These are phyloP conservation scores for Fraxinus excelsior DNA, from an alignment of 257 asterid species.

Conservation along the genomic window DNA sequence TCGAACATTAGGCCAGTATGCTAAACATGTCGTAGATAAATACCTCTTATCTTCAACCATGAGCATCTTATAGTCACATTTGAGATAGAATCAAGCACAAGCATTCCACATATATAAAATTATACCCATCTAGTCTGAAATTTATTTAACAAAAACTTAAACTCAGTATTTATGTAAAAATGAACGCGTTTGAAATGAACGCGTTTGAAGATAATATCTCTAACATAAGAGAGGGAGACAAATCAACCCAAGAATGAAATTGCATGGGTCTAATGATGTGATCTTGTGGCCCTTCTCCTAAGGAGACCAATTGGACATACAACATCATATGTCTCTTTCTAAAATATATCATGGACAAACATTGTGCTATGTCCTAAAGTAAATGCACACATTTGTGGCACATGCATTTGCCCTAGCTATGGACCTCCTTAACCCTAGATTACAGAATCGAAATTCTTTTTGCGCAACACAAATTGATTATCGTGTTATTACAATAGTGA, in stretches of 20 bases:
- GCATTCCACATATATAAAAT: not conserved
- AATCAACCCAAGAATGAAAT: constrained; percentile 15
- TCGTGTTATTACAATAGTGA: not conserved
- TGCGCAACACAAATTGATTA: not conserved
- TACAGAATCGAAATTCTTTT: constrained; percentile 8
- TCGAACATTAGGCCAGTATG: not conserved
- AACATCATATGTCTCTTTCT: constrained; percentile 45
- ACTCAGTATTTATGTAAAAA: too few relatives aligned
- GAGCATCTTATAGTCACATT: not conserved
- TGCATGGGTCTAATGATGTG: not conserved
- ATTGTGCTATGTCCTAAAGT: constrained; percentile 55
- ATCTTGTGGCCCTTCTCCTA: constrained; percentile 10
- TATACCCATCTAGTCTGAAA: too few relatives aligned
- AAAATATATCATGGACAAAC: constrained; percentile 39
- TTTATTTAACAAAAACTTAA: too few relatives aligned
- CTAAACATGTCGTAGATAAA: too few relatives aligned
- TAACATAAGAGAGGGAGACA: not conserved
- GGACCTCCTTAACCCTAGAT: constrained; percentile 30
- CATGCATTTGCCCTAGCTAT: constrained; percentile 37
- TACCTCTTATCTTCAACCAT: not conserved
- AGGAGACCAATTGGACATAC: constrained; percentile 46
- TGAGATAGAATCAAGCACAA: not conserved
- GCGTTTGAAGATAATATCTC: not conserved
- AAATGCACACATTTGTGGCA: constrained; percentile 38
- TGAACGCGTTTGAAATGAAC: not conserved